Percentiles rank a stretch among this genome's conserved stretches.
phyloP scores from a whole-genome alignment of 805 yeast species.

The Lipomyces chichibuensis region DNA sequence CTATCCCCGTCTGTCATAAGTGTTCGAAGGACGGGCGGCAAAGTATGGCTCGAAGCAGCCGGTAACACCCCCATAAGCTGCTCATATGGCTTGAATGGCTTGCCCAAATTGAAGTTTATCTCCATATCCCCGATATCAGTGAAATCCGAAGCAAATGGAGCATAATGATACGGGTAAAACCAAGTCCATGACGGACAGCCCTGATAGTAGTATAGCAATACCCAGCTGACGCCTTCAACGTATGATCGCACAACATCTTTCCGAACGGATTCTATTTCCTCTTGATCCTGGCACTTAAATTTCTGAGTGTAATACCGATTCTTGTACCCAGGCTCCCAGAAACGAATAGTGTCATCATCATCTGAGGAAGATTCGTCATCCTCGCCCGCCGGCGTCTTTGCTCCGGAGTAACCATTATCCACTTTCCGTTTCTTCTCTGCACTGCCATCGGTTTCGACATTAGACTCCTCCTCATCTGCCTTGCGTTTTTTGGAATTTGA shows the following conservation, averaged over 20 bases:
- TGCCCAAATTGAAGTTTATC: conserved; percentile 64
- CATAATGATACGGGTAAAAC: conserved; percentile 97
- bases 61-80: conserved; percentile 95
- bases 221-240: conserved; percentile 98
- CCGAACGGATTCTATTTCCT: conserved; percentile 53
- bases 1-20: conserved; percentile 79
- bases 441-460: conserved; percentile 26
- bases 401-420: conserved; percentile 13
- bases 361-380: conserved; percentile 46
- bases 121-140: conserved; percentile 51
- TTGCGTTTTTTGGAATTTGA: conserved; percentile 33
- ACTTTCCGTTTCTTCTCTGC: conserved; percentile 7
- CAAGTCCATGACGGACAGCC: conserved; percentile 99
- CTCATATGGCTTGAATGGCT: conserved; percentile 87
- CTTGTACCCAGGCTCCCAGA: conserved; percentile 87
- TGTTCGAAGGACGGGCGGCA: conserved; percentile 79
- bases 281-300: conserved; percentile 62
- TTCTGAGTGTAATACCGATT: conserved; percentile 79
- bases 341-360: conserved; percentile 56
- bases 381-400: conserved; percentile 40
- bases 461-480: conserved; percentile 26
- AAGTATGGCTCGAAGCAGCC: conserved; percentile 84
- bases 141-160: conserved; percentile 95
- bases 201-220: conserved; percentile 86
- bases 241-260: conserved; percentile 69